A percentile compares a stretch with the other conserved stretches of the same genome.
Conservation (phyloP, 306 rosid species). For the Prunus mume region DNA sequence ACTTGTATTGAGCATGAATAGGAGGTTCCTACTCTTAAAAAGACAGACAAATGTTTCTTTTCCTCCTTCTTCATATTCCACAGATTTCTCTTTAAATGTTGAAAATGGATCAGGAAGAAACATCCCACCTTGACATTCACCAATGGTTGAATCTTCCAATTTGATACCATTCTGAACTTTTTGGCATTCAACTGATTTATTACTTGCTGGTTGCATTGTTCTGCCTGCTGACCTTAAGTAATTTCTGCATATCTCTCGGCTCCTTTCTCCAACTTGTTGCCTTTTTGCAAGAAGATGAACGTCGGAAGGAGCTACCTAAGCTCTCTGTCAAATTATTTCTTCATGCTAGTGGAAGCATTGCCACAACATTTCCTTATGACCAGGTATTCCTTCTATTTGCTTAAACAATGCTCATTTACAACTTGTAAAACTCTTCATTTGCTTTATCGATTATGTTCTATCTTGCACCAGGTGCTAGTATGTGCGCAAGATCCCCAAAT, state of each 20-base stretch:
- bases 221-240: background rate
- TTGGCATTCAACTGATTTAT: background rate
- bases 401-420: background rate
- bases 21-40: background rate
- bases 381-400: conserved; percentile 47
- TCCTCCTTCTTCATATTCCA: background rate
- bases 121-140: background rate
- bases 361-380: conserved; percentile 67
- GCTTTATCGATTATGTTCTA: conserved; percentile 16
- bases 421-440: background rate
- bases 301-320: conserved; percentile 45
- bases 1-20: background rate
- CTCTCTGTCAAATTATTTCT: conserved; percentile 62
- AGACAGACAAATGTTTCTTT: too few relatives aligned
- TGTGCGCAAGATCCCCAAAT: conserved; percentile 60
- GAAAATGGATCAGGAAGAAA: background rate
- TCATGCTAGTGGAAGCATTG: conserved; percentile 70
- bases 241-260: conserved; percentile 5
- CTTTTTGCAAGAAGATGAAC: conserved; percentile 34
- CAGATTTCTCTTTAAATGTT: background rate
- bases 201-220: background rate
- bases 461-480: conserved; percentile 51
- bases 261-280: conserved; percentile 10
- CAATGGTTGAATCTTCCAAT: background rate
- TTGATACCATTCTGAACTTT: background rate